Percentiles rank a stretch among this genome's conserved stretches.
Conservation (phyloP, 2,329 filamentous ascomycete species). For the Pseudocercospora macadamiae region DNA sequence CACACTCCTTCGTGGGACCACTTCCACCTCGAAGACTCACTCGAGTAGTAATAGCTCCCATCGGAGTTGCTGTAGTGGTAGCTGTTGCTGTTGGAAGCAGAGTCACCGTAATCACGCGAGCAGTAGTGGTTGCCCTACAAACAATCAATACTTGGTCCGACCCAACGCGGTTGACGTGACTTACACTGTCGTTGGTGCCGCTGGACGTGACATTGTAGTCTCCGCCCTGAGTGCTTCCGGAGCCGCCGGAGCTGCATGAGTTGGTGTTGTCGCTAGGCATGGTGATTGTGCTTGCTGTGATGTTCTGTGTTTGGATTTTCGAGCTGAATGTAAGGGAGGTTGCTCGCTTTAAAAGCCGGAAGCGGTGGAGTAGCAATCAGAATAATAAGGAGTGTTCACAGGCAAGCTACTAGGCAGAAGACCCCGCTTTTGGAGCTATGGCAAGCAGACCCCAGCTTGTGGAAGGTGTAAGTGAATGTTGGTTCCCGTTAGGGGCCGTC, state of each 20-base stretch:
- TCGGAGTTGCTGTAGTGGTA: slow-evolving; percentile 71
- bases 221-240: slow-evolving; percentile 45
- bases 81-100: slow-evolving; percentile 59
- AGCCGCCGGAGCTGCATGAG: slow-evolving; percentile 16
- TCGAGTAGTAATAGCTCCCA: slow-evolving; percentile 67
- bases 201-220: slow-evolving; percentile 46
- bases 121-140: slow-evolving; percentile 69
- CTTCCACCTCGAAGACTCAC: slow-evolving; percentile 52
- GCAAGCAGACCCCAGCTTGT: not conserved
- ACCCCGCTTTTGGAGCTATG: not conserved
- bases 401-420: not conserved
- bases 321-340: not conserved
- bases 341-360: not conserved
- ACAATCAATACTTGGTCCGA: not conserved
- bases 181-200: slow-evolving; percentile 67
- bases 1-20: not conserved
- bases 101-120: slow-evolving; percentile 63
- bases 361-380: too few species aligned
- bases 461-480: slow-evolving; percentile 2
- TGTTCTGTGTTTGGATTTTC: not conserved
- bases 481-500: not conserved
- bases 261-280: slow-evolving; percentile 20
- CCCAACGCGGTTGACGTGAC: slow-evolving; percentile 9
- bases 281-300: not conserved
- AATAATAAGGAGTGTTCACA: not conserved